Evolutionary conservation across 2,329 filamentous ascomycete genomes (phyloP), one percentile per base, ranked within the genome.

Genomic region (Diaporthe citriasiana): DNA sequence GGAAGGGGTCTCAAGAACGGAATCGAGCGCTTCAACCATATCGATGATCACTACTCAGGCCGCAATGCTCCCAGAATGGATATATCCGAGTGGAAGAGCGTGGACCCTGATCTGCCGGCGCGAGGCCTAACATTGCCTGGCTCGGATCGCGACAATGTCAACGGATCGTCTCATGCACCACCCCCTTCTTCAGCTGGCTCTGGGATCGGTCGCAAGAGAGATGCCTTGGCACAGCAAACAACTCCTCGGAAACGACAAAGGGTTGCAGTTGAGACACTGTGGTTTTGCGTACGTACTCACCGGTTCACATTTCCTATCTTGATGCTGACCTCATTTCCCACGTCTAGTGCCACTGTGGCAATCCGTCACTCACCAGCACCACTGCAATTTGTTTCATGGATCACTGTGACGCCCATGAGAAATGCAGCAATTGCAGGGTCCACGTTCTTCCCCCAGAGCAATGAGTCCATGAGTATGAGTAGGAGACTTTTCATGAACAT

Each of bases 1-100:
- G 83, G 85, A 30, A 83, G 83, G 45, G 86, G 88, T 5, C 80
- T 86, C 1, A 88, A 88, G 33, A 90, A 90, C 0, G 77, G 77
- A 72, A 89, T 89, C 10, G 84, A 84, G 77, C 83, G 88, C 15
- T 89, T 85, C 77, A 84, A 95, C 77, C 95, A 98, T 79, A 95
- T 97, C 76, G 94, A 95, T 74, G 82, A 89, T 22, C 93, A 95
- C 79, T 91, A 93, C 76, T 88, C 88, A 71, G 90, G 90, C 38
- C 87, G 89, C 3, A 80, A 83, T 9, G 77, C 78, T 0, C 60
- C 47, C 1, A 83, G 83, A 75, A 85, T 79, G 77, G 79, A 82
- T 9, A 92, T 93, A 27, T 81, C 81, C 22, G 85, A 92, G 13
- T 94, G 93, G 93, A 81, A 82, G 73, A 79, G 83, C 27, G 76